Base-by-base conservation (phyloP, 768 basidiomycete species). In the Suillus plorans region DNA sequence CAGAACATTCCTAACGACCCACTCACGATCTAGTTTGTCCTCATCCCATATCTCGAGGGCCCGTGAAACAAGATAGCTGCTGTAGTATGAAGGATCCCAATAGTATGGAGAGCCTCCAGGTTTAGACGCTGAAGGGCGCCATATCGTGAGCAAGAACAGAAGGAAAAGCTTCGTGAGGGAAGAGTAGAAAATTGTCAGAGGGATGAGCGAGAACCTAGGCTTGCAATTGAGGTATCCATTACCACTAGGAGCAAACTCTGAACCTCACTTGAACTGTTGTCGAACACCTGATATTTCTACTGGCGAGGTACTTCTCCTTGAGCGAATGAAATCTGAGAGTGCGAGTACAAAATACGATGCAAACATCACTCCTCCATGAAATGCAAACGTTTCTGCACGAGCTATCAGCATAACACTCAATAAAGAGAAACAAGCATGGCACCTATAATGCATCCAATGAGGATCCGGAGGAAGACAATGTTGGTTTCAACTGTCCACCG, bases 91-190 rank as follows among this genome's bases (percentile, higher is more conserved):
- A 60, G 45, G 69, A 65, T 76, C 72, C 61, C 67, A 64, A 56
- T 64, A 62, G 70, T 72, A 64, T 65, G 68, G 52, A 66, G 65
- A 50, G 50, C 70, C 64, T 57, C 64, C 69, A 22, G 68, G 69
- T 12, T 65, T 60, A 34, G 67, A 69, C 6, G 65, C 55, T 0
- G 82, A 80, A 0, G 90, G 88, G 6, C 84, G 82, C 92, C 92
- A 94, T 64, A 94, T 88, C 1, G 92, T 88, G 31, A 95, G 82
- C 4, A 92, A 81, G 69, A 91, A 87, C n/a, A 95, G 82, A 6
- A 95, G 82, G 72, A 94, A 93, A 20, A 92, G 82, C 71, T 94
- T 95, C 6, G 89, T 92, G 25, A 94, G 76, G 2, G 92, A 95
- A 0, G 92, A 92, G 71, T 94, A 94, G 72, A 94, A 82, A 6